phyloP scores from a whole-genome alignment of 2,329 filamentous ascomycete species.

The Calonectria henricotiae region DNA sequence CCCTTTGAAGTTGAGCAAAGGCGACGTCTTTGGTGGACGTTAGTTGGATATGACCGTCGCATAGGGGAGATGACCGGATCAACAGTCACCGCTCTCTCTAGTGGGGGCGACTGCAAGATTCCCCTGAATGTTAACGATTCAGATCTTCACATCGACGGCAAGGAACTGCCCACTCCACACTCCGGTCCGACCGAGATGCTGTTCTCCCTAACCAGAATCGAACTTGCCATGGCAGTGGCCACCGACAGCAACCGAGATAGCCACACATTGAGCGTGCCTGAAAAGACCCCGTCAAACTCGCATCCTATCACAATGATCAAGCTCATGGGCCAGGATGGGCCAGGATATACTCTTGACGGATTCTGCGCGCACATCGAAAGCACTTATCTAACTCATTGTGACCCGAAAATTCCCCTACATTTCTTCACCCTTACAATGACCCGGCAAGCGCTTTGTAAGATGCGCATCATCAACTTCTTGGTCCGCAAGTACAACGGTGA shows the following conservation, averaged over 20 bases:
- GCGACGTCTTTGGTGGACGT: slow-evolving; percentile 82
- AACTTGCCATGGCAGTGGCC: slow-evolving; percentile 71
- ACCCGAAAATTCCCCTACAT: slow-evolving; percentile 73
- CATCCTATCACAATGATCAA: slow-evolving; percentile 58
- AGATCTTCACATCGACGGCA: slow-evolving; percentile 72
- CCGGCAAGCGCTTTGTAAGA: slow-evolving; percentile 70
- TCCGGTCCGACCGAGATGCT: slow-evolving; percentile 73
- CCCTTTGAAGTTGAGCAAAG: slow-evolving; percentile 80
- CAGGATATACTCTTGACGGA: slow-evolving; percentile 67
- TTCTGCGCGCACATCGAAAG: slow-evolving; percentile 72
- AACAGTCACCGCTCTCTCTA: slow-evolving; percentile 71
- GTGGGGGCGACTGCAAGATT: slow-evolving; percentile 69
- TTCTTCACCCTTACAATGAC: slow-evolving; percentile 74
- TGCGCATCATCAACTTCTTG: slow-evolving; percentile 71
- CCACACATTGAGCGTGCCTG: slow-evolving; percentile 52
- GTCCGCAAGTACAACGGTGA: slow-evolving; percentile 65
- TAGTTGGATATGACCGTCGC: slow-evolving; percentile 79
- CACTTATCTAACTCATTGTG: slow-evolving; percentile 71
- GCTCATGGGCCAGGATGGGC: slow-evolving; percentile 68
- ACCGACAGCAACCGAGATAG: slow-evolving; percentile 63
- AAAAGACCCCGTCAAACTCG: slow-evolving; percentile 50
- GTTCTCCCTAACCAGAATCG: slow-evolving; percentile 72
- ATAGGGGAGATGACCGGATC: slow-evolving; percentile 78
- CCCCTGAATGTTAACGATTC: slow-evolving; percentile 76
- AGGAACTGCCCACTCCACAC: slow-evolving; percentile 67